Evolutionary conservation across 73 alveolate species (phyloP).

Genomic region (Blepharisma japonicum): DNA sequence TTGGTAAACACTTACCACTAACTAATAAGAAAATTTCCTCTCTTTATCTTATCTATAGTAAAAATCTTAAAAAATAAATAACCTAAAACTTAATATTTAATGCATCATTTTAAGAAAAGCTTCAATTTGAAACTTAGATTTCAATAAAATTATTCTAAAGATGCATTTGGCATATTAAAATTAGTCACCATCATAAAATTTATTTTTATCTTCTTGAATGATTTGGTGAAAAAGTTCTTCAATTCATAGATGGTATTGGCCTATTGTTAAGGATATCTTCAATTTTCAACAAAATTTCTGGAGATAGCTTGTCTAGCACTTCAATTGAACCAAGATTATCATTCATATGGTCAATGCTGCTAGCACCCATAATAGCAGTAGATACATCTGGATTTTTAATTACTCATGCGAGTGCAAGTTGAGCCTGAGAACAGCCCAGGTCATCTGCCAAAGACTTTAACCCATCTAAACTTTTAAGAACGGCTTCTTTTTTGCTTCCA

Average conservation of each 20-base stretch:
- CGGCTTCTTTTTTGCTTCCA: slow-evolving; percentile 15
- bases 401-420: slow-evolving; percentile 47
- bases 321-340: slow-evolving; percentile 37
- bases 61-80: too few species aligned
- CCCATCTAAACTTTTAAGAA: slow-evolving; percentile 30
- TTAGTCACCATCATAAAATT: too few species aligned
- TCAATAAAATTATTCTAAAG: too few species aligned
- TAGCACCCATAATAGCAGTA: slow-evolving; percentile 30
- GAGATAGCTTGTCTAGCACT: slow-evolving; percentile 21
- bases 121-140: too few species aligned
- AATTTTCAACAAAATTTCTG: slow-evolving; percentile 25
- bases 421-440: slow-evolving; percentile 36
- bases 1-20: too few species aligned
- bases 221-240: slow-evolving; percentile 5
- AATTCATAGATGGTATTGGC: slow-evolving; percentile 34
- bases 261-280: slow-evolving; percentile 32
- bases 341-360: slow-evolving; percentile 20
- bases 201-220: neutral
- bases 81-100: too few species aligned
- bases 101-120: too few species aligned
- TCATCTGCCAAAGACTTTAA: slow-evolving; percentile 37
- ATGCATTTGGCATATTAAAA: too few species aligned
- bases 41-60: too few species aligned
- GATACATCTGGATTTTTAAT: slow-evolving; percentile 37
- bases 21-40: too few species aligned